Conservation (phyloP, 352 stramenopile species). For the Phytophthora citrophthora region DNA sequence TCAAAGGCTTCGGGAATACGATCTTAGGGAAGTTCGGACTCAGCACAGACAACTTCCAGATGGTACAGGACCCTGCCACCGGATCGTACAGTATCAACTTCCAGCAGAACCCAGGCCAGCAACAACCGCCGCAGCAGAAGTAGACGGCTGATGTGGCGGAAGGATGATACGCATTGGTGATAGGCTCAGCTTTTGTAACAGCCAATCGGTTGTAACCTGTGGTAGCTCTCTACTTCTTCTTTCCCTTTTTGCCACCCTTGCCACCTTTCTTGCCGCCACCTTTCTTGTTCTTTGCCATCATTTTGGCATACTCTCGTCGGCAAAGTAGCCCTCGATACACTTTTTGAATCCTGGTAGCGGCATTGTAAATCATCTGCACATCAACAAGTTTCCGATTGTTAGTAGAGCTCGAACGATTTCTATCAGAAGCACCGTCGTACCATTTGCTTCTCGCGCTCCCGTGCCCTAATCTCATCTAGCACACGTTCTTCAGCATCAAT, state of each 20-base stretch:
- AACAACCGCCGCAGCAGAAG: slow-evolving; percentile 21
- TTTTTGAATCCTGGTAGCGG: slow-evolving; percentile 83
- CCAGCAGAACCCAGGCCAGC: slow-evolving; percentile 58
- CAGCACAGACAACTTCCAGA: slow-evolving; percentile 99
- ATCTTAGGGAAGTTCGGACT: slow-evolving; percentile 99
- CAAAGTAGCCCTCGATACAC: slow-evolving; percentile 73
- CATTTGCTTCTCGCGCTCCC: slow-evolving; percentile 79
- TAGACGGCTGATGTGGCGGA: slow-evolving; percentile 4
- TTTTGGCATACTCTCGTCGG: slow-evolving; percentile 75
- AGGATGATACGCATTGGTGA: slow-evolving; percentile 6
- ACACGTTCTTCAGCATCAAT: slow-evolving; percentile 84
- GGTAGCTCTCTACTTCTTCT: slow-evolving; percentile 27
- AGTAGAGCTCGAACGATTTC: too few relatives aligned
- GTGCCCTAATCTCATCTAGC: slow-evolving; percentile 69
- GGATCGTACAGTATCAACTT: slow-evolving; percentile 99
- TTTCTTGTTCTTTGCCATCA: slow-evolving; percentile 87
- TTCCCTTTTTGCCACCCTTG: slow-evolving; percentile 48
- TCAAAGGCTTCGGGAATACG: slow-evolving; percentile 99
- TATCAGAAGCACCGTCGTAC: slow-evolving; percentile 31
- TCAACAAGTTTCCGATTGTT: background rate
- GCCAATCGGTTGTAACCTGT: slow-evolving; percentile 4
- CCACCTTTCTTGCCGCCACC: slow-evolving; percentile 58
- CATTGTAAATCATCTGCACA: slow-evolving; percentile 67
- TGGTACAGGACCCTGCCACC: slow-evolving; percentile 96
- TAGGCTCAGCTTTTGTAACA: slow-evolving; percentile 11